Percentiles rank a stretch among this genome's conserved stretches.
These are phyloP conservation scores for Pisolithus orientalis DNA, from an alignment of 768 basidiomycete genomes.

Conservation along the genomic window DNA sequence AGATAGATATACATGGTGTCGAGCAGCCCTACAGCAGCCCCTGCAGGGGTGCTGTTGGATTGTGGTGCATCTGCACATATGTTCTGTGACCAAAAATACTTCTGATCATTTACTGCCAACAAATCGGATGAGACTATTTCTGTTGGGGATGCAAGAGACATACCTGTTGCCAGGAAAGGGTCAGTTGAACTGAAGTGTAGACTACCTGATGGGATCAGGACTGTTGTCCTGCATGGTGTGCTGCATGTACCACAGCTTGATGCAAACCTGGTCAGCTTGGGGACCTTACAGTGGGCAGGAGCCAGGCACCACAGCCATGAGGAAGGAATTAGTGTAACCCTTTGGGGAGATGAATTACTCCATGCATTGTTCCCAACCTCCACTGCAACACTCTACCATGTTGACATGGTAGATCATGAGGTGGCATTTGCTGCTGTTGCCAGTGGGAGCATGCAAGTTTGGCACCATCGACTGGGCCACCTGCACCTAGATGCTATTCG, in stretches of 20 bases:
- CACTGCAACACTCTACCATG: constrained; percentile 6
- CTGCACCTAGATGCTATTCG: constrained; percentile 11
- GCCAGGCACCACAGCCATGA: constrained; percentile 1
- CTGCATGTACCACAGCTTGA: constrained; percentile 13
- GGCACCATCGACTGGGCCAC: constrained; percentile 25
- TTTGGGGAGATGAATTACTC: constrained; percentile 4
- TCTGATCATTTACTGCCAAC: not conserved
- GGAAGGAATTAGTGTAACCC: not conserved
- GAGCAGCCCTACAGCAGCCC: not conserved
- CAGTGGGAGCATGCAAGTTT: constrained; percentile 12
- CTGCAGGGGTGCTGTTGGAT: not conserved
- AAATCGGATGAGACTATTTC: constrained; percentile 6
- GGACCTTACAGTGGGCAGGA: constrained; percentile 7
- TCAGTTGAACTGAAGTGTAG: constrained; percentile 11
- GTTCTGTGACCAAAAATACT: constrained; percentile 30
- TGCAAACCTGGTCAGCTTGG: constrained; percentile 12
- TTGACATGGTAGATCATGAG: constrained; percentile 2
- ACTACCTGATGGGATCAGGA: constrained; percentile 3
- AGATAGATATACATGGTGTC: not conserved
- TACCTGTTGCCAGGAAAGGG: constrained; percentile 5
- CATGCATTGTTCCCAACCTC: not conserved
- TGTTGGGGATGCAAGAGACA: constrained; percentile 10
- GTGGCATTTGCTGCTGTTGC: constrained; percentile 7
- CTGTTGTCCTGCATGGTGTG: constrained; percentile 6
- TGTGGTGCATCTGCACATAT: not conserved